A percentile compares a stretch with the other conserved stretches of the same genome.
Conservation (phyloP, 1,284 basidiomycete species). For the Ganoderma lucidum region DNA sequence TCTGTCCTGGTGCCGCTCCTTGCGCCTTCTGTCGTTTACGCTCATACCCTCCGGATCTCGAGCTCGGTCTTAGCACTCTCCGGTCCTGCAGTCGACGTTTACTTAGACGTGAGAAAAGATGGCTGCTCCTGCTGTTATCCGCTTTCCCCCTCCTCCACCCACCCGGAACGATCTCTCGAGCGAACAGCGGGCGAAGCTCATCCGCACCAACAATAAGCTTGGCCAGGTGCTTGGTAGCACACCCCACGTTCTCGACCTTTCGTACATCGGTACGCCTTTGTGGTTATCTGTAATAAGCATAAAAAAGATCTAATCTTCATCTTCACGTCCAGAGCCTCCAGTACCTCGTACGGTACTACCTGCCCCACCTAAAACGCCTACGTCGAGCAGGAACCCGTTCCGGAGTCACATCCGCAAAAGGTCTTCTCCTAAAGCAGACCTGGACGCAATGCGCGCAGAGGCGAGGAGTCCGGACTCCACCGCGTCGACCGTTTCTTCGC, state of each 20-base stretch:
- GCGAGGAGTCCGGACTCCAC: constrained; percentile 31
- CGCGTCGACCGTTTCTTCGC: constrained; percentile 30
- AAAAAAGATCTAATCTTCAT: background rate
- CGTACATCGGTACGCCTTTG: constrained; percentile 23
- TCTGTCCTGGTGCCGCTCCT: constrained; percentile 1
- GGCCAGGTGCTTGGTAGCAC: constrained; percentile 65
- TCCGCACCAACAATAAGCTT: constrained; percentile 68
- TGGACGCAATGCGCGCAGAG: constrained; percentile 19
- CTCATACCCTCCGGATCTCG: background rate
- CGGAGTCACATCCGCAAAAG: constrained; percentile 28
- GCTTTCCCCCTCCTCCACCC: constrained; percentile 64
- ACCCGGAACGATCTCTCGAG: constrained; percentile 65
- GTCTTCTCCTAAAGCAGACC: constrained; percentile 29
- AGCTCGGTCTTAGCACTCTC: background rate
- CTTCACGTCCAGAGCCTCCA: background rate
- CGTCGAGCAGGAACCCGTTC: constrained; percentile 24
- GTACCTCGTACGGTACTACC: constrained; percentile 6
- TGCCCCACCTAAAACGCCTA: constrained; percentile 21
- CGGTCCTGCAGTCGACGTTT: constrained; percentile 13
- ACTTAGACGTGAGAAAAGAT: constrained; percentile 22
- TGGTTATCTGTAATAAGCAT: background rate
- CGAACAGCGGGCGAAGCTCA: constrained; percentile 60
- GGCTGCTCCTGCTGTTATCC: constrained; percentile 40
- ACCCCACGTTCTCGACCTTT: constrained; percentile 61
- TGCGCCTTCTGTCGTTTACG: constrained; percentile 11